Evolutionary conservation across 768 basidiomycete species (phyloP).

Genomic region (Neoboletus brunneissimus): DNA sequence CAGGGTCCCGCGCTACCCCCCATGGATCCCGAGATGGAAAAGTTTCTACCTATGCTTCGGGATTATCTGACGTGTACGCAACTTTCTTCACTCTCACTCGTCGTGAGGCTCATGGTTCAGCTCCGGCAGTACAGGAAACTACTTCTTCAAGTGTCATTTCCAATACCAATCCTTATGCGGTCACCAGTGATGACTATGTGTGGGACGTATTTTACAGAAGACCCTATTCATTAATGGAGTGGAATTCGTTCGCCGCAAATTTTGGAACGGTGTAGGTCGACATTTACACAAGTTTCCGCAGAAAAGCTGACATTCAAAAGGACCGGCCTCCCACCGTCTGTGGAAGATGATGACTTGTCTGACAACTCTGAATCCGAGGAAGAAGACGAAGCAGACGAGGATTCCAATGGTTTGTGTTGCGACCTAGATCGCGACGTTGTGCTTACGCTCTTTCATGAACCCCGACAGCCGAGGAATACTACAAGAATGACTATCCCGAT

Average conservation of each 20-base stretch:
- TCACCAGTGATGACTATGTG: conserved; percentile 60
- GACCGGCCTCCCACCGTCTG: conserved; percentile 60
- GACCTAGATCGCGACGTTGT: neutral
- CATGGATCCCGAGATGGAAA: conserved; percentile 65
- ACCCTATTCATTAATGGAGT: conserved; percentile 56
- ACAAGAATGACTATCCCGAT: conserved; percentile 83
- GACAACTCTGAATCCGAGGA: conserved; percentile 63
- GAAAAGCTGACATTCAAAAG: conserved; percentile 32
- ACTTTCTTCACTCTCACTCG: neutral
- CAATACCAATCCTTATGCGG: neutral
- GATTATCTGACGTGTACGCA: conserved; percentile 65
- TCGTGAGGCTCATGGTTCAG: neutral
- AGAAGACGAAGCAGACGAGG: conserved; percentile 78
- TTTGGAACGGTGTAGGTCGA: conserved; percentile 61
- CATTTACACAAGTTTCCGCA: neutral
- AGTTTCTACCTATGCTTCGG: conserved; percentile 72
- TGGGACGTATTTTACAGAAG: conserved; percentile 83
- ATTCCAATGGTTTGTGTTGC: conserved; percentile 65
- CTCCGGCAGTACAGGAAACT: conserved; percentile 26
- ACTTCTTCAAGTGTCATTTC: conserved; percentile 11
- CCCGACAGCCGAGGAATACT: conserved; percentile 70
- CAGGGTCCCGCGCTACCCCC: conserved; percentile 29
- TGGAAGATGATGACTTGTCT: conserved; percentile 51
- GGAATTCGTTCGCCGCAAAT: conserved; percentile 53
- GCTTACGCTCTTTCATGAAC: neutral